Evolutionary conservation across 129 eudicot species (phyloP), one percentile per base, ranked within the genome.

Genomic region (Tanacetum coccineum): DNA sequence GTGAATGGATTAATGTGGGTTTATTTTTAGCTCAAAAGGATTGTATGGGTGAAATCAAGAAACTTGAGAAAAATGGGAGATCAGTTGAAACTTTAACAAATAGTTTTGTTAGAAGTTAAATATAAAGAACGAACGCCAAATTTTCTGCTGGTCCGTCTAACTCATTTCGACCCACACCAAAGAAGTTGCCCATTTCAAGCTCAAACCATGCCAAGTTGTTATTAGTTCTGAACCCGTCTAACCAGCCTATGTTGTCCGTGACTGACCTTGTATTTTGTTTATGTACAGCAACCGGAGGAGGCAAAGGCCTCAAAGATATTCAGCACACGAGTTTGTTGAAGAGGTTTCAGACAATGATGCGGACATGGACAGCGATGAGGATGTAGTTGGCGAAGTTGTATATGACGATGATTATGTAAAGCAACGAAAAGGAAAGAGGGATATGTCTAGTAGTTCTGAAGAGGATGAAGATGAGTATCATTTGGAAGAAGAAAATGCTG

Each of bases 401-500:
- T 93, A 93, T 66, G 96, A 93, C 60, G 96, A 93, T 7, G 98
- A 93, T 44, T 93, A 93, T 74, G 25, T 93, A 49, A 84, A 77
- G 69, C 78, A 72, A 61, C 77, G 87, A 69, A 93, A 88, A 73
- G 79, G 77, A 54, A 76, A 70, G 78, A 84, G 82, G 68, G 84
- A 79, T 51, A 70, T 68, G 59, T 80, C 92, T 0, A 93, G 96
- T 62, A 84, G 95, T 76, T 84, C 95, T 12, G 96, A 88, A 50
- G 98, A 87, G 49, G 98, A 88, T 59, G 98, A 87, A 78, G 96
- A 88, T 42, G 98, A 93, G 65, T 88, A 93, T 74, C 67, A 76
- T 70, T 82, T 80, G 76, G 87, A 83, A 56, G 91, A 82, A 59
- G 96, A 89, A 79, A 78, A 82, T 61, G 84, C 77, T 30, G 95